Evolutionary conservation across 116 monocot species (phyloP), one percentile per base, ranked within the genome.

Genomic region (Iris pallida): DNA sequence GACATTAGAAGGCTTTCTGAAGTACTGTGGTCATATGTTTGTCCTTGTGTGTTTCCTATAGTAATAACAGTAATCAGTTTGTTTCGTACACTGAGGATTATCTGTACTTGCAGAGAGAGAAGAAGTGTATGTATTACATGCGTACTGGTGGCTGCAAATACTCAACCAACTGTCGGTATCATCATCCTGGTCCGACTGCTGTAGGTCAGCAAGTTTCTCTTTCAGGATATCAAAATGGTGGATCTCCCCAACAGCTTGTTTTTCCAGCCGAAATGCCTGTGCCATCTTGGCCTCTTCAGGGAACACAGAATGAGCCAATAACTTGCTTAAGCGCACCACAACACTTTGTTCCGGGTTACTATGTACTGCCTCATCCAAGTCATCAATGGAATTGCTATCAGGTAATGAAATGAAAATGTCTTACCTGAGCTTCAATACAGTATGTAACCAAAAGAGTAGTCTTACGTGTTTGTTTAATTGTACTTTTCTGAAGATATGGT

Each of bases 111-210:
- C 71, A 91, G 91, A 82, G 88, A 46, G 77, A 75, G 10, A 82
- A 49, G 60, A 80, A 80, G 46, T 88, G 88, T 52, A 72, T 73
- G 4, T 73, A 76, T 63, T 91, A 88, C 66, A 85, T 82, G 85
- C 66, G 71, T 17, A 80, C 69, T 68, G 85, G 88, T 57, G 65
- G 57, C 12, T 91, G 91, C 63, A 80, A 76, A 66, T 85, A 67
- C 62, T 68, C 70, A 18, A 73, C 45, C 45, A 79, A 71, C 30
- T 88, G 88, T 67, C 71, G 59, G 73, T 83, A 65, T 69, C 79
- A 88, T 74, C 91, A 91, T 80, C 91, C 88, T 65, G 30, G 3
- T 30, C 67, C 67, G 14, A 67, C 61, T 49, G 63, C 68, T 20
- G 61, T 18, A 19, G 68, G 45, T 70, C 64, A 40, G 70, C 63